Conservation (phyloP, 352 stramenopile species). For the Pythium oligandrum region DNA sequence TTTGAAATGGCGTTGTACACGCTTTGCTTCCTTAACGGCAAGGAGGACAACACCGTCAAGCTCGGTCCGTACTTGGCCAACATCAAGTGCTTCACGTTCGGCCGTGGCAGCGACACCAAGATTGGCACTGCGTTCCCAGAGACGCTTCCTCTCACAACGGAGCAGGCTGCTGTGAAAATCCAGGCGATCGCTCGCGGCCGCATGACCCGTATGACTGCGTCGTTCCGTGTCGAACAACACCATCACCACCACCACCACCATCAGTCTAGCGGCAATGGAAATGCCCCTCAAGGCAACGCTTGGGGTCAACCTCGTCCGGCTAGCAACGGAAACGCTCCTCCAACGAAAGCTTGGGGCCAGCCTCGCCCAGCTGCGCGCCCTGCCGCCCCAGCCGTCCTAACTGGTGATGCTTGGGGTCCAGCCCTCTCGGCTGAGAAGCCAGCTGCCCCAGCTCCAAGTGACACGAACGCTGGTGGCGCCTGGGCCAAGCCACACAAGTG, state of each 20-base stretch:
- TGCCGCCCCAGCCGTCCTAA: background rate
- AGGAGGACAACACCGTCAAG: conserved; percentile 85
- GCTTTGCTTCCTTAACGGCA: conserved; percentile 91
- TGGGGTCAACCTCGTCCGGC: background rate
- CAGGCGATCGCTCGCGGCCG: conserved; percentile 57
- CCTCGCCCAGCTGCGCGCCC: background rate
- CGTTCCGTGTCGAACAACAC: conserved; percentile 1
- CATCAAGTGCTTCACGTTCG: conserved; percentile 89
- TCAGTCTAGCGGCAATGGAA: background rate
- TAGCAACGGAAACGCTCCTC: background rate
- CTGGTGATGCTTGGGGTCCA: background rate
- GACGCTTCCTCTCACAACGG: conserved; percentile 59
- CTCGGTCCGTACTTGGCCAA: conserved; percentile 83
- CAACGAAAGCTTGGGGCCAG: background rate
- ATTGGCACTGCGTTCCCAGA: conserved; percentile 82
- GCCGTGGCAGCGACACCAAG: conserved; percentile 62
- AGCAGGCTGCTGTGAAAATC: conserved; percentile 73
- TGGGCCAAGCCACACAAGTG: conserved; percentile 72
- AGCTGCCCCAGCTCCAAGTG: conserved; percentile 5
- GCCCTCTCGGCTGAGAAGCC: background rate
- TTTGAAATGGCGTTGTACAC: conserved; percentile 97
- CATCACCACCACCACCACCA: conserved; percentile 4
- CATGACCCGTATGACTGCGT: conserved; percentile 8
- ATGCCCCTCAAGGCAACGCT: background rate
- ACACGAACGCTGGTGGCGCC: conserved; percentile 23